Conservation (phyloP, 2,329 filamentous ascomycete genomes). For the Penicillium sp. region DNA sequence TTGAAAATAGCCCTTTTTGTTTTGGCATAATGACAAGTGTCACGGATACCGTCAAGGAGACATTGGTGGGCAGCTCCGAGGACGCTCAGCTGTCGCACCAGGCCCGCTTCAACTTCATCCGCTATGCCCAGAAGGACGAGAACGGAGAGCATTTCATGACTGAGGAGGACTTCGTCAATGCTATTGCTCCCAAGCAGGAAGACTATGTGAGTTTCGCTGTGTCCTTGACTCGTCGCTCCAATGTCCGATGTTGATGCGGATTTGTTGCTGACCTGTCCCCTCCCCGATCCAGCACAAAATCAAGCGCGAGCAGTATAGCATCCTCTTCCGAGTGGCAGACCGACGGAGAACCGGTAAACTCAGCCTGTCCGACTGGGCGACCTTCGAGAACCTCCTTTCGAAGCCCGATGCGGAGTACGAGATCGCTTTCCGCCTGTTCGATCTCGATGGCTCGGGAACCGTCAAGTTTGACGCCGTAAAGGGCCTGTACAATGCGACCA, state of each 20-base stretch:
- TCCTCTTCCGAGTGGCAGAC: constrained; percentile 90
- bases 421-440: constrained; percentile 95
- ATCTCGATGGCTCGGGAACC: constrained; percentile 73
- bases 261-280: constrained; percentile 16
- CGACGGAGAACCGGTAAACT: constrained; percentile 68
- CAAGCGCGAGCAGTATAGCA: constrained; percentile 87
- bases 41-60: constrained; percentile 73
- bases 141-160: constrained; percentile 75
- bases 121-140: constrained; percentile 70
- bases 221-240: neutral
- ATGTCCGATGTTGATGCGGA: neutral
- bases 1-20: neutral
- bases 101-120: constrained; percentile 69
- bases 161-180: constrained; percentile 82
- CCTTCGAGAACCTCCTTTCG: constrained; percentile 86
- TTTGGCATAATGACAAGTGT: constrained; percentile 46
- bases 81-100: constrained; percentile 65
- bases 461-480: constrained; percentile 90
- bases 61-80: constrained; percentile 61
- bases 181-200: constrained; percentile 77
- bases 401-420: constrained; percentile 99
- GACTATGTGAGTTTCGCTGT: constrained; percentile 70
- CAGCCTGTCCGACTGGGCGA: constrained; percentile 78
- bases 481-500: constrained; percentile 79
- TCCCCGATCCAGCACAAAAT: constrained; percentile 75